These are phyloP conservation scores for Alternaria tenuissima DNA, from an alignment of 2,329 filamentous ascomycete species.

Conservation along the genomic window DNA sequence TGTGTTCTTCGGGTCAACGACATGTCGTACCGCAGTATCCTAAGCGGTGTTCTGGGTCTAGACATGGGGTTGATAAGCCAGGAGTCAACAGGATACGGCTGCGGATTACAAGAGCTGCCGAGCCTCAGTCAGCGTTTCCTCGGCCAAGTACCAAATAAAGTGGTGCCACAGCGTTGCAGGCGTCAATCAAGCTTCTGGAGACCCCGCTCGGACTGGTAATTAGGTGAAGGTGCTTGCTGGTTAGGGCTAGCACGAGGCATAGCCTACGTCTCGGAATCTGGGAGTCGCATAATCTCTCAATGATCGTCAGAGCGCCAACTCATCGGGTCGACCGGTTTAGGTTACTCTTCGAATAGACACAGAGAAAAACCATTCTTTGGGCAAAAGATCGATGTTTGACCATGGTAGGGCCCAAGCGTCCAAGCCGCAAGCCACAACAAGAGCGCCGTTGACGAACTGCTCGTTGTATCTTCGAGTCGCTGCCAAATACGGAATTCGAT, in stretches of 20 bases:
- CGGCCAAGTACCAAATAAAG: slow-evolving; percentile 6
- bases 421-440: slow-evolving; percentile 6
- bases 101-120: slow-evolving; percentile 6
- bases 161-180: slow-evolving; percentile 28
- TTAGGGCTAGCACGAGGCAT: slow-evolving; percentile 33
- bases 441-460: slow-evolving; percentile 20
- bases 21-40: slow-evolving; percentile 10
- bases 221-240: slow-evolving; percentile 32
- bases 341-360: slow-evolving; percentile 28
- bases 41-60: slow-evolving; percentile 11
- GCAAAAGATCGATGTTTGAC: slow-evolving; percentile 28
- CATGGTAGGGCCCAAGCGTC: slow-evolving; percentile 19
- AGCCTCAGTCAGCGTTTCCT: slow-evolving; percentile 21
- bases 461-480: neutral
- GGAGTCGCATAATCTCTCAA: slow-evolving; percentile 24
- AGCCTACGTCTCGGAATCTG: slow-evolving; percentile 32
- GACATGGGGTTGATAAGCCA: slow-evolving; percentile 22
- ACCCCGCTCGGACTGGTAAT: slow-evolving; percentile 34
- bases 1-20: slow-evolving; percentile 2
- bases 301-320: slow-evolving; percentile 31
- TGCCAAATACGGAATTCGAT: neutral
- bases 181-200: slow-evolving; percentile 29
- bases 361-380: slow-evolving; percentile 19
- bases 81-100: slow-evolving; percentile 17
- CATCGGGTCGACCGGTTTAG: slow-evolving; percentile 30